Conservation (phyloP, 257 asterid species). For the Solanum paucissectum region DNA sequence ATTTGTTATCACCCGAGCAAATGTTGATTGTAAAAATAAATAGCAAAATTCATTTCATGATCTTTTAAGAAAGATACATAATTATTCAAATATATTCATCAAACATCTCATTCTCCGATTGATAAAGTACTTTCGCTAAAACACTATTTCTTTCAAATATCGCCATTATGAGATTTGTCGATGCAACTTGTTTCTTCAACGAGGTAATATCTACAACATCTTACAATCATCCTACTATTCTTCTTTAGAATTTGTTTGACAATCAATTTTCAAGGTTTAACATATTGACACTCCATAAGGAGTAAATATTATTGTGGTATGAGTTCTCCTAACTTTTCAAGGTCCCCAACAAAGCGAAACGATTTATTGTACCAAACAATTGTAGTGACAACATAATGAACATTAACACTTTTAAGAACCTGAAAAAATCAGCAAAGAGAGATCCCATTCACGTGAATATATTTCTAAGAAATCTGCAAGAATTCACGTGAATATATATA, state of each 20-base stretch:
- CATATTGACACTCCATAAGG: neutral
- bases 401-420: no score
- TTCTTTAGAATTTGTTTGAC: neutral
- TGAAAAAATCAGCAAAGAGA: no score
- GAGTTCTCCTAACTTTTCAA: neutral
- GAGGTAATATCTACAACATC: no score
- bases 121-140: neutral
- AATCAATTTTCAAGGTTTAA: neutral
- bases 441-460: neutral
- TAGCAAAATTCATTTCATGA: neutral
- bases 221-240: neutral
- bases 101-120: neutral
- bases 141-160: neutral
- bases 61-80: neutral
- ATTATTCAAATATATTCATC: neutral
- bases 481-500: neutral
- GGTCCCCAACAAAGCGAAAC: neutral
- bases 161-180: neutral
- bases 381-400: no score
- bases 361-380: neutral
- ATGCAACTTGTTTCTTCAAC: neutral
- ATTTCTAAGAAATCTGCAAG: no score
- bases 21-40: neutral
- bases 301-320: no score
- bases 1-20: neutral